phyloP scores from a whole-genome alignment of 306 rosid genomes.

The Canavalia gladiata region DNA sequence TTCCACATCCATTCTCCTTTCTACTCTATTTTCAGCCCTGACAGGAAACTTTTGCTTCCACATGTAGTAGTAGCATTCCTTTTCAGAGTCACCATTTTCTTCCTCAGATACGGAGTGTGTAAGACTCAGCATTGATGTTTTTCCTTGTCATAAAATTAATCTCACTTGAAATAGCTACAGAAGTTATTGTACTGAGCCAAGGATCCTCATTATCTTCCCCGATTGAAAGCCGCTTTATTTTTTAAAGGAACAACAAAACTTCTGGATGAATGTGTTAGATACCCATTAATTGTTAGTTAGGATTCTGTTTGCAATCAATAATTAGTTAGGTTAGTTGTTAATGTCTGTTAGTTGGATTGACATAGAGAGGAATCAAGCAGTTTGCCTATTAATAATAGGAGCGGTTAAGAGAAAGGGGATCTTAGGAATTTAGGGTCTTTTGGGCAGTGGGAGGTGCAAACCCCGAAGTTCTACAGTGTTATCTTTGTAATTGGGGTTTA shows the following conservation, averaged over 20 bases:
- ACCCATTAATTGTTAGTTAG: too few relatives aligned
- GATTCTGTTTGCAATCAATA: too few relatives aligned
- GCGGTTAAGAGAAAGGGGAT: too few relatives aligned
- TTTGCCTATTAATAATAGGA: too few relatives aligned
- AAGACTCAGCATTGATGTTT: conserved; percentile 67
- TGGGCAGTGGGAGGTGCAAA: too few relatives aligned
- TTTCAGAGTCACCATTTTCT: conserved; percentile 43
- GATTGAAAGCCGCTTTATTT: conserved; percentile 63
- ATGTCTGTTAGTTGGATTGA: too few relatives aligned
- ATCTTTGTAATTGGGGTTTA: too few relatives aligned
- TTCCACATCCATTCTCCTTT: conserved; percentile 63
- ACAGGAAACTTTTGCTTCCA: conserved; percentile 77
- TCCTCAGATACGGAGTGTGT: conserved; percentile 58
- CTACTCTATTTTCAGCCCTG: conserved; percentile 54
- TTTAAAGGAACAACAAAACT: conserved; percentile 61
- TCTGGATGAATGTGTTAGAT: too few relatives aligned
- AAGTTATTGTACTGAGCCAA: conserved; percentile 50
- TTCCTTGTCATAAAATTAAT: conserved; percentile 54
- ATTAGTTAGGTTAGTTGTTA: too few relatives aligned
- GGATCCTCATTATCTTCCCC: conserved; percentile 60
- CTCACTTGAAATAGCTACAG: conserved; percentile 60
- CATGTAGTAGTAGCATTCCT: conserved; percentile 63
- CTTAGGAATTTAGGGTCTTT: too few relatives aligned
- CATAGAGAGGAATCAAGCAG: too few relatives aligned
- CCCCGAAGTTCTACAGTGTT: too few relatives aligned